Base-by-base conservation (phyloP, 768 basidiomycete genomes). In the Mycena maculata region DNA sequence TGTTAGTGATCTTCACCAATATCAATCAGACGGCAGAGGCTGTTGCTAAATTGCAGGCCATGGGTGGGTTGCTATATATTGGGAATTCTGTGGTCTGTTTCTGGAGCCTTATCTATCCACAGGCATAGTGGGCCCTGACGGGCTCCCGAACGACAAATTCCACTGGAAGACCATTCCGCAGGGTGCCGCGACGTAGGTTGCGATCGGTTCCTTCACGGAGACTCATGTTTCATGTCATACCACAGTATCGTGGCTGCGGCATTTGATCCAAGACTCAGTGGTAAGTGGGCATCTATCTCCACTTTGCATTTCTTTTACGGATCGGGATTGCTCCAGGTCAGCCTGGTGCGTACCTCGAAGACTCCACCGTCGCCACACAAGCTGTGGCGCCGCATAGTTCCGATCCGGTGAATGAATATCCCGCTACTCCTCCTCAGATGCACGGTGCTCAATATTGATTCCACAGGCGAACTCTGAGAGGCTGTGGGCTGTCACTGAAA, bases 141-240 rank as follows among this genome's bases (percentile, higher is more conserved):
- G 45, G 18, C 15, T 3, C 10, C 59, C 59, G 1, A 49, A 60
- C 47, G 47, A 60, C n/a, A 36, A 22, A 6, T 30, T 25, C 36
- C 5, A 38, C 1, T 60, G 59, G 59, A 60, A 60, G 44, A 60
- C 45, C 4, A 30, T 49, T 22, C 31, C 45, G 1, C 59, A 60
- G 31, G 59, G 59, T 22, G 59, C 59, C 23, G 44, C 45, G 18
- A 60, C 59, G 59, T 60, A 47, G 6, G 45, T 36, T 28, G 13
- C 13, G 6, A 36, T 36, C 33, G 8, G n/a, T n/a, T 36, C 33
- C 6, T 13, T 36, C 33, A 36, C 33, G 6, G 13, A 36, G 33
- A 36, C 6, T 36, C 33, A n/a, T 36, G 33, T 7, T 13, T 36
- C 13, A 7, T 13, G 6, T 36, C 27, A 2, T 39, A 5, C 22